Evolutionary conservation across 306 rosid genomes (phyloP).

Genomic region (Malus sylvestris): DNA sequence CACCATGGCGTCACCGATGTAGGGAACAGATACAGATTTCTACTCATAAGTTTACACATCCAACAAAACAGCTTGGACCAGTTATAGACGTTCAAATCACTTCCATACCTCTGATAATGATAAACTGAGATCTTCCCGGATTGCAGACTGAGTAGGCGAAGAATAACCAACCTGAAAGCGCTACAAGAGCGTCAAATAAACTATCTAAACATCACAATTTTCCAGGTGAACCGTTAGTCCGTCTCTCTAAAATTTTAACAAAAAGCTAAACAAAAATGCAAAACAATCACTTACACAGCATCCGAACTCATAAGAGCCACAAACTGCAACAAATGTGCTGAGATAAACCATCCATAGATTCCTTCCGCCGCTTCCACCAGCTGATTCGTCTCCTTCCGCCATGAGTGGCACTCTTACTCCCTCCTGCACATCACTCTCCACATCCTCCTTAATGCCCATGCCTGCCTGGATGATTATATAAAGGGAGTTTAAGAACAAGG

Average conservation of each 20-base stretch:
- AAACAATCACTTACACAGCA: constrained; percentile 49
- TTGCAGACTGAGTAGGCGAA: constrained; percentile 76
- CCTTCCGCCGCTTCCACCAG: constrained; percentile 19
- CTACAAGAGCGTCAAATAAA: constrained; percentile 3
- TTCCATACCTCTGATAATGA: constrained; percentile 58
- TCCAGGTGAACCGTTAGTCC: background rate
- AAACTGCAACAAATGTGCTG: constrained; percentile 68
- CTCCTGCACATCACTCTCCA: constrained; percentile 27
- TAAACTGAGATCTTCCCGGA: constrained; percentile 54
- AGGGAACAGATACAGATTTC: background rate
- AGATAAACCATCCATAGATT: constrained; percentile 89
- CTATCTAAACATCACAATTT: background rate
- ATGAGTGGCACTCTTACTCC: constrained; percentile 41
- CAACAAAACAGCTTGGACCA: background rate
- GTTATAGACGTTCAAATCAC: background rate
- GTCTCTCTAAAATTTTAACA: background rate
- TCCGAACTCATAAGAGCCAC: constrained; percentile 87
- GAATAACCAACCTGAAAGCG: constrained; percentile 77
- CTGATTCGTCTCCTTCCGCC: constrained; percentile 20
- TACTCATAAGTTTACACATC: background rate
- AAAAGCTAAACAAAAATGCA: background rate
- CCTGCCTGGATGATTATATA: constrained; percentile 3
- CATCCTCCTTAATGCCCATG: constrained; percentile 54
- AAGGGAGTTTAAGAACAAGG: background rate
- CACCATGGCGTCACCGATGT: background rate